These are phyloP conservation scores for Magnaporthiopsis poae DNA, from an alignment of 2,329 filamentous ascomycete genomes.

Conservation along the genomic window DNA sequence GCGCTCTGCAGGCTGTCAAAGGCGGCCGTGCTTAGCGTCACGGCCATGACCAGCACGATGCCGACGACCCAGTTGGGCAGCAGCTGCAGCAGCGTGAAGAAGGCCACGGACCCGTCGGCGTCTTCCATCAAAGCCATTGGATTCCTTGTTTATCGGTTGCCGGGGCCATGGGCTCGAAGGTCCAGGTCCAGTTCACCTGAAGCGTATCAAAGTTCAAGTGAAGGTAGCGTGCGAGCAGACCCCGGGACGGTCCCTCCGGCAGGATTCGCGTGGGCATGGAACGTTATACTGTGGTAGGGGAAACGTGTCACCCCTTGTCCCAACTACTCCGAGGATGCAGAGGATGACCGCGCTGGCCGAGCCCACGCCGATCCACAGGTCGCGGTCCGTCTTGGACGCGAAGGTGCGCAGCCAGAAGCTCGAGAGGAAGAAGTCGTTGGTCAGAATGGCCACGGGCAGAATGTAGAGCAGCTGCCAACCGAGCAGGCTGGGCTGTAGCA, in stretches of 20 bases:
- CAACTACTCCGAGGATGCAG: too few species aligned
- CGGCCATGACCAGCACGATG: conserved; percentile 70
- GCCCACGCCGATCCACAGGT: conserved; percentile 65
- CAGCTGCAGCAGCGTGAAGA: conserved; percentile 64
- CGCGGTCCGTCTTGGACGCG: conserved; percentile 66
- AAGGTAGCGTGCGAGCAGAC: too few species aligned
- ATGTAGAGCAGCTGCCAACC: conserved; percentile 85
- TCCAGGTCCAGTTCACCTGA: too few species aligned
- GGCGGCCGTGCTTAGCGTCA: conserved; percentile 64
- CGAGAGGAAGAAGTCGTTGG: conserved; percentile 79
- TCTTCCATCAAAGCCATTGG: too few species aligned
- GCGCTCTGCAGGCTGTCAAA: conserved; percentile 75
- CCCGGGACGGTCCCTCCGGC: too few species aligned
- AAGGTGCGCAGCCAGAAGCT: conserved; percentile 80
- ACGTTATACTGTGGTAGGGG: too few species aligned
- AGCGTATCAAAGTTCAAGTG: too few species aligned
- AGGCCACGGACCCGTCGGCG: conserved; percentile 55
- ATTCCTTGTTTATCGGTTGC: too few species aligned
- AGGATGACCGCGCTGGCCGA: conserved; percentile 57
- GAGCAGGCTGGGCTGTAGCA: conserved; percentile 58
- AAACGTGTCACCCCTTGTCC: too few species aligned
- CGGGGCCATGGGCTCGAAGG: too few species aligned
- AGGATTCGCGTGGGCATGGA: too few species aligned
- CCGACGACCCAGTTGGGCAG: conserved; percentile 75
- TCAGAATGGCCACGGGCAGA: conserved; percentile 67